Evolutionary conservation across 2,329 filamentous ascomycete species (phyloP).

Genomic region (Fusarium sp.): DNA sequence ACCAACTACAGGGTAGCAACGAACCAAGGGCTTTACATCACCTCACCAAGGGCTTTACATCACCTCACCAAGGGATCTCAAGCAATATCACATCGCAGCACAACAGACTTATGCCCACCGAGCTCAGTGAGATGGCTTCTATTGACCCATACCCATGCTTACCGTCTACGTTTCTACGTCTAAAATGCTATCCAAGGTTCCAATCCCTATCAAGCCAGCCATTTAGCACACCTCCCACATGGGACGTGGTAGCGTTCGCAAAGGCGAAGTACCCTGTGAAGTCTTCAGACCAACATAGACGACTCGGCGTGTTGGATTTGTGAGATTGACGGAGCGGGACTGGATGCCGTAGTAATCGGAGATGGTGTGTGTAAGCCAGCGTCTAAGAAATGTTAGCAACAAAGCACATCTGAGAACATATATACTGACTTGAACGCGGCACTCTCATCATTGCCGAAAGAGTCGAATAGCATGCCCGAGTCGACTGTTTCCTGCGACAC

Average conservation of each 20-base stretch:
- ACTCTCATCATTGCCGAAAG: constrained; percentile 76
- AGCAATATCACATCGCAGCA: constrained; percentile 16
- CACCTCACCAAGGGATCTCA: background rate
- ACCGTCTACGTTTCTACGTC: constrained; percentile 37
- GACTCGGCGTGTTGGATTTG: constrained; percentile 76
- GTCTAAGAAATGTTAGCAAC: constrained; percentile 59
- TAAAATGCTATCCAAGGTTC: constrained; percentile 12
- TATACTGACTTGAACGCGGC: constrained; percentile 81
- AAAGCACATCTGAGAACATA: background rate
- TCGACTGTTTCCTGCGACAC: constrained; percentile 69
- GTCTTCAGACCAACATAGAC: constrained; percentile 83
- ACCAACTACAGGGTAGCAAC: background rate
- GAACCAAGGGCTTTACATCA: background rate
- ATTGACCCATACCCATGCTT: constrained; percentile 30
- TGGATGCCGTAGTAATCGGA: constrained; percentile 90
- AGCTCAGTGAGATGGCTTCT: constrained; percentile 33
- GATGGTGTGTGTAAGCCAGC: constrained; percentile 93
- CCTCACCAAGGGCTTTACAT: background rate
- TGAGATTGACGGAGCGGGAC: constrained; percentile 82
- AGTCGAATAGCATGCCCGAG: constrained; percentile 81
- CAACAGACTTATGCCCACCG: constrained; percentile 29
- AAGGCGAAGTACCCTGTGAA: constrained; percentile 44
- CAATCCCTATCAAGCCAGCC: background rate
- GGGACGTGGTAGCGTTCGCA: constrained; percentile 65
- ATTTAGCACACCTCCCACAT: constrained; percentile 71